These are phyloP conservation scores for Candida chilensis DNA, from an alignment of 805 yeast species.

Conservation along the genomic window DNA sequence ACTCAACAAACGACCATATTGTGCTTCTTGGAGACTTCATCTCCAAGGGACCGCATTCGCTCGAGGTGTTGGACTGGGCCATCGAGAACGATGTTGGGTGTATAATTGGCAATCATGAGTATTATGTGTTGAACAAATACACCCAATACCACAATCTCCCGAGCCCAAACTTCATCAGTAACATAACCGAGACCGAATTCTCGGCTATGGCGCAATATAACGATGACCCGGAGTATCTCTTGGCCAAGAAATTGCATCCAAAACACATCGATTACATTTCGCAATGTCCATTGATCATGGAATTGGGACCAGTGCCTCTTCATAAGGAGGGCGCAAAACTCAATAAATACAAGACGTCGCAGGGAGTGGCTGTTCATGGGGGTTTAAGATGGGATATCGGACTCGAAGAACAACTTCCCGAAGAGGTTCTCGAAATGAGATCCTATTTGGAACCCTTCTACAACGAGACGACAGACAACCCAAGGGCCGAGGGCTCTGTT, in stretches of 20 bases:
- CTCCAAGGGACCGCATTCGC: constrained; percentile 74
- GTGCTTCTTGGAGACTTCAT: constrained; percentile 79
- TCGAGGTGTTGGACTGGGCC: constrained; percentile 59
- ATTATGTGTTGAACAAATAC: constrained; percentile 57
- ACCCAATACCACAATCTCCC: constrained; percentile 45
- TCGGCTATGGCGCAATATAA: constrained; percentile 10
- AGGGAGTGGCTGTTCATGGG: constrained; percentile 68
- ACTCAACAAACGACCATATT: constrained; percentile 43
- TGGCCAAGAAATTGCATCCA: constrained; percentile 48
- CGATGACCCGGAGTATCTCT: constrained; percentile 24
- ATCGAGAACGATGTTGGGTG: constrained; percentile 55
- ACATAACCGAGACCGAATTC: constrained; percentile 5
- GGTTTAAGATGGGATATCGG: constrained; percentile 66
- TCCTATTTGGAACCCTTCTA: constrained; percentile 58
- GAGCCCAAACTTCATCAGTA: constrained; percentile 15
- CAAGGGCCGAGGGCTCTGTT: constrained; percentile 22
- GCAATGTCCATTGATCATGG: constrained; percentile 54
- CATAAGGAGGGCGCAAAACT: constrained; percentile 13
- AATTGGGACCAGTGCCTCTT: constrained; percentile 52
- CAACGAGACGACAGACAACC: constrained; percentile 44
- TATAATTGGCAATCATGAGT: constrained; percentile 86
- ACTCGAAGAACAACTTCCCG: constrained; percentile 50
- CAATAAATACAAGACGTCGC: constrained; percentile 15
- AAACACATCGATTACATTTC: constrained; percentile 54
- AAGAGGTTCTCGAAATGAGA: constrained; percentile 61